These are phyloP conservation scores for Fragilaria radians DNA, from an alignment of 108 stramenopile species.

Conservation along the genomic window DNA sequence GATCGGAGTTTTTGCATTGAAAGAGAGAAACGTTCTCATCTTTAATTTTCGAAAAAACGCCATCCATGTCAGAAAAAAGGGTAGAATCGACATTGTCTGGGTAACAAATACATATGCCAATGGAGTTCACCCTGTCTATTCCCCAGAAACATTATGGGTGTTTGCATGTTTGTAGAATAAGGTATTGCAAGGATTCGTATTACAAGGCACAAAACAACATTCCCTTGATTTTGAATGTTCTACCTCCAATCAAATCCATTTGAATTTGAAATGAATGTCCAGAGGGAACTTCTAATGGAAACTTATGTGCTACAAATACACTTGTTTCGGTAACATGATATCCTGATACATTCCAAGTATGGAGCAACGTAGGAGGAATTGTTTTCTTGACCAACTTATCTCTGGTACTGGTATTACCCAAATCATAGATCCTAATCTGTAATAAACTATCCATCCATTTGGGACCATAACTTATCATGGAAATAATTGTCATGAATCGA, in stretches of 20 bases:
- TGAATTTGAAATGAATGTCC: slow-evolving; percentile 1
- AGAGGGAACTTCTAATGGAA: slow-evolving; percentile 20
- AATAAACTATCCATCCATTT: slow-evolving; percentile 45
- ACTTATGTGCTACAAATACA: slow-evolving; percentile 64
- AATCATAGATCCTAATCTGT: slow-evolving; percentile 7
- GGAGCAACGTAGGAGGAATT: not conserved
- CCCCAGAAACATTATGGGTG: too few species aligned
- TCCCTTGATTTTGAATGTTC: not conserved
- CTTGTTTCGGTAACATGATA: slow-evolving; percentile 67
- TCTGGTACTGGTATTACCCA: not conserved
- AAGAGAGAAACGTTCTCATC: too few species aligned
- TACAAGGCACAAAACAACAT: not conserved
- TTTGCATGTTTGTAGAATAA: too few species aligned
- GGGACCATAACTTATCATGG: slow-evolving; percentile 73
- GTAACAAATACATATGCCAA: too few species aligned
- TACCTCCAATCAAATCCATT: not conserved
- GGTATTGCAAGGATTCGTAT: too few species aligned
- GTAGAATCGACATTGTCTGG: too few species aligned
- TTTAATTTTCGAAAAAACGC: too few species aligned
- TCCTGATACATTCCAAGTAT: slow-evolving; percentile 26
- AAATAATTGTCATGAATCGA: slow-evolving; percentile 45
- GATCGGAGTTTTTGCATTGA: too few species aligned
- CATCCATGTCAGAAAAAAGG: too few species aligned
- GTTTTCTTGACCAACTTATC: not conserved
- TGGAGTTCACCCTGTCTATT: too few species aligned